Conservation (phyloP, 495 filamentous ascomycete genomes). For the Trichocladium antarcticum region DNA sequence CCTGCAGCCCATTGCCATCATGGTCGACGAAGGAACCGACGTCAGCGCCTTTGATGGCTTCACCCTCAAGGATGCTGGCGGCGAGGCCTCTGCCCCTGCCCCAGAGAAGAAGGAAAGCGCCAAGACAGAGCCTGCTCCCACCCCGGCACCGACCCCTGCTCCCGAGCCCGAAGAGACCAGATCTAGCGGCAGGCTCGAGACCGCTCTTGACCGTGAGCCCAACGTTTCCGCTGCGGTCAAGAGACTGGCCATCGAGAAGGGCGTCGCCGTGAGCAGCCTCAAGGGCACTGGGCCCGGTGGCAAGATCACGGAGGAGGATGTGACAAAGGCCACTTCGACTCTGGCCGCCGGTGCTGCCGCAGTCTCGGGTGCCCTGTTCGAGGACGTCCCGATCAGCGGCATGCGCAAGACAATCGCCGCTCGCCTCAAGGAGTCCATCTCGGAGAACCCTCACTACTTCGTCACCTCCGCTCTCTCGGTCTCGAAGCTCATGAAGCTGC, state of each 20-base stretch:
- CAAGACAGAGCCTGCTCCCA: constrained; percentile 42
- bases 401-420: constrained; percentile 98
- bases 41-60: constrained; percentile 80
- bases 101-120: constrained; percentile 47
- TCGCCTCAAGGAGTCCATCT: constrained; percentile 78
- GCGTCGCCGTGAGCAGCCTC: constrained; percentile 62
- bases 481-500: constrained; percentile 87
- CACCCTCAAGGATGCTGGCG: constrained; percentile 80
- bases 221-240: constrained; percentile 63
- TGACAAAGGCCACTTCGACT: constrained; percentile 58
- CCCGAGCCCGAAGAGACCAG: constrained; percentile 61
- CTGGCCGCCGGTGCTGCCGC: constrained; percentile 31
- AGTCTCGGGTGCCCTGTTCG: constrained; percentile 55
- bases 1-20: constrained; percentile 80
- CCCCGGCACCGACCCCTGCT: constrained; percentile 49
- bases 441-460: constrained; percentile 97
- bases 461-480: constrained; percentile 82
- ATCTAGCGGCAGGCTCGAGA: constrained; percentile 66
- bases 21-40: constrained; percentile 85
- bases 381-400: constrained; percentile 71
- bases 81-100: constrained; percentile 53
- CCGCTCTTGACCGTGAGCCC: constrained; percentile 69
- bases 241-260: constrained; percentile 74
- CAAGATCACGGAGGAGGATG: constrained; percentile 80
- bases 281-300: constrained; percentile 85